Evolutionary conservation across 352 stramenopile genomes (phyloP), one percentile per base, ranked within the genome.

Genomic region (Peronospora farinosa): DNA sequence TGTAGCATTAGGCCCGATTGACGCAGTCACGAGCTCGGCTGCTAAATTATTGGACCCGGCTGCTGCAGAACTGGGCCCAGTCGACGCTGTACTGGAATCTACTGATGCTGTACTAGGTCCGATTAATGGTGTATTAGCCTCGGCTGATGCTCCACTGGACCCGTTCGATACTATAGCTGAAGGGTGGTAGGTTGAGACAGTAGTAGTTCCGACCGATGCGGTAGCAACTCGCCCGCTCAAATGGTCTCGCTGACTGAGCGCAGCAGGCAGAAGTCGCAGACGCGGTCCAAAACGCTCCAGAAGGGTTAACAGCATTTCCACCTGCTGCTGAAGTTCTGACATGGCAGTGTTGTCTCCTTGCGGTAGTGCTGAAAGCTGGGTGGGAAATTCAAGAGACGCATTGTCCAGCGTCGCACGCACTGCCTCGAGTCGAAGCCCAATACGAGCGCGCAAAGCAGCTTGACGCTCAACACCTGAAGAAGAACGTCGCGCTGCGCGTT

Each of bases 381-480:
- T 23, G 2, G 63, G 58, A 15, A 71, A 65, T 31, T 71, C 40
- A 17, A 71, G 51, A 21, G 63, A 56, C 28, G 46, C 27, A 28
- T 83, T 74, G 35, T 77, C 63, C 21, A 86, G 46, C 23, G 72
- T 72, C 16, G 53, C 57, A 40, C 67, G 64, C 10, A 82, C 54
- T 7, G 61, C 74, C 16, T 72, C 55, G 13, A 86, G 46, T 30
- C 59, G 59, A 2, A 62, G 37, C 9, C 68, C 64, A 2, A 57
- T 65, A 5, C 69, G 74, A 40, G 57, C 47, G 17, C 70, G 69
- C 30, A 85, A 44, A 11, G 53, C 64, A 3, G 50, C 51, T 21
- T 72, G 65, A 5, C 65, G 58, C 9, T 72, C 65, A n/a, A 40
- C 54, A 36, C 51, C 36, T 2, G 58, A 43, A 31, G 43, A 54